Conservation (phyloP, 1,139 yeast genomes). For the Meyerozyma sp. region DNA sequence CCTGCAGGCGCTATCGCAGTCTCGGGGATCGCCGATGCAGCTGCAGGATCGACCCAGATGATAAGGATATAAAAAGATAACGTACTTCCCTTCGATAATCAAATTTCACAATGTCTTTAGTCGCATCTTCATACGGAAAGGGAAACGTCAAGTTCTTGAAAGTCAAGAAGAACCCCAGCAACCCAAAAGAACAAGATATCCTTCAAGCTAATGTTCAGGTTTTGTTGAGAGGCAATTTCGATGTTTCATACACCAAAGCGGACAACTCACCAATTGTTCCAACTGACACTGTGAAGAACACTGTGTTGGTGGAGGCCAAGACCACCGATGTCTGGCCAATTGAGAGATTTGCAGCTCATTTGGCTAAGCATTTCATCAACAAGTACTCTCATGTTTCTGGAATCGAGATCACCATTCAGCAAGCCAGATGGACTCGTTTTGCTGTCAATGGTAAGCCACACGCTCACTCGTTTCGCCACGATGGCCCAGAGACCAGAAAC, state of each 20-base stretch:
- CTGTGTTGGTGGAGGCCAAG: constrained; percentile 77
- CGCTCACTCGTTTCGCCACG: constrained; percentile 78
- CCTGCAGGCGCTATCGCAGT: neutral
- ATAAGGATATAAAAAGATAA: neutral
- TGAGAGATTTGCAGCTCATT: constrained; percentile 81
- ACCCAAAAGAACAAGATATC: constrained; percentile 71
- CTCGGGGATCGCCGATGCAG: neutral
- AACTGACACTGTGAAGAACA: constrained; percentile 90
- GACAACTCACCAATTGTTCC: constrained; percentile 88
- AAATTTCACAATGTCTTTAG: constrained; percentile 11
- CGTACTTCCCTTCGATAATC: neutral
- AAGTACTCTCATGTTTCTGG: constrained; percentile 76
- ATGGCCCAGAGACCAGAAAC: constrained; percentile 75
- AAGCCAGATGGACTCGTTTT: constrained; percentile 75
- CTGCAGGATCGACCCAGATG: neutral
- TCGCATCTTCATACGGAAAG: constrained; percentile 73
- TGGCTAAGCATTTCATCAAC: constrained; percentile 72
- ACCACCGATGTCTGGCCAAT: constrained; percentile 81
- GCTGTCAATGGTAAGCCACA: constrained; percentile 69
- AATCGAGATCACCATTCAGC: constrained; percentile 60
- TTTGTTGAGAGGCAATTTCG: constrained; percentile 73
- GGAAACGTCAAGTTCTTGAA: constrained; percentile 87
- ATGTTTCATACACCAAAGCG: constrained; percentile 75
- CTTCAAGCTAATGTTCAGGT: constrained; percentile 79
- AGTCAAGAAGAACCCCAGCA: constrained; percentile 68